These are phyloP conservation scores for Wickerhamiella slavikovae DNA, from an alignment of 805 yeast species.

Conservation along the genomic window DNA sequence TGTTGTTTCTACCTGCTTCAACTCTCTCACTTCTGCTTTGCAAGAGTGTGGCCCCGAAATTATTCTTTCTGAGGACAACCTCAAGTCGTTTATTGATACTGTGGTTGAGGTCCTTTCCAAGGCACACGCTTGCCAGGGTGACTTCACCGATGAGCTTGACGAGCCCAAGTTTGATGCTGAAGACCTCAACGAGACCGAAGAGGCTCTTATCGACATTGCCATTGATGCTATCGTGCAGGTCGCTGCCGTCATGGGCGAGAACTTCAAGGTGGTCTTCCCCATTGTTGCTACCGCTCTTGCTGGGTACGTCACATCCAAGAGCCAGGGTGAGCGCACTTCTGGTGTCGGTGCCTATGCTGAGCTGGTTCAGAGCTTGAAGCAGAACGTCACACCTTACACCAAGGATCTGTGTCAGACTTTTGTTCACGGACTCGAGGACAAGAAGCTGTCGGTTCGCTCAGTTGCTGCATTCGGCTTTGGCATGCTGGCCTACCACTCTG, in stretches of 20 bases:
- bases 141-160: constrained; percentile 32
- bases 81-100: constrained; percentile 52
- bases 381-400: constrained; percentile 37
- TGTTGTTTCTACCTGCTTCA: constrained; percentile 63
- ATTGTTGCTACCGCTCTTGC: constrained; percentile 38
- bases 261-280: constrained; percentile 62
- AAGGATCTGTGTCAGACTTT: constrained; percentile 47
- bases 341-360: constrained; percentile 87
- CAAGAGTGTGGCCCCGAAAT: constrained; percentile 50
- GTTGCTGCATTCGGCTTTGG: constrained; percentile 96
- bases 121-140: constrained; percentile 70
- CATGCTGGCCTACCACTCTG: constrained; percentile 33
- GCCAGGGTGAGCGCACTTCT: constrained; percentile 55
- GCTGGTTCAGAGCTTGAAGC: constrained; percentile 54
- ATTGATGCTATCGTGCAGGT: constrained; percentile 67
- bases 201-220: constrained; percentile 64
- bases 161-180: constrained; percentile 24
- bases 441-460: constrained; percentile 62
- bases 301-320: constrained; percentile 26
- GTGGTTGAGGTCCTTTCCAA: constrained; percentile 56
- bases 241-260: constrained; percentile 56
- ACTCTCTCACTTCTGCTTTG: constrained; percentile 46
- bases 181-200: constrained; percentile 25
- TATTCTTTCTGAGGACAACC: constrained; percentile 32
- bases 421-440: constrained; percentile 45